Percentiles rank a stretch among this genome's conserved stretches.
phyloP scores from a whole-genome alignment of 2,329 filamentous ascomycete genomes.

The Ceratocystis lukuohia region DNA sequence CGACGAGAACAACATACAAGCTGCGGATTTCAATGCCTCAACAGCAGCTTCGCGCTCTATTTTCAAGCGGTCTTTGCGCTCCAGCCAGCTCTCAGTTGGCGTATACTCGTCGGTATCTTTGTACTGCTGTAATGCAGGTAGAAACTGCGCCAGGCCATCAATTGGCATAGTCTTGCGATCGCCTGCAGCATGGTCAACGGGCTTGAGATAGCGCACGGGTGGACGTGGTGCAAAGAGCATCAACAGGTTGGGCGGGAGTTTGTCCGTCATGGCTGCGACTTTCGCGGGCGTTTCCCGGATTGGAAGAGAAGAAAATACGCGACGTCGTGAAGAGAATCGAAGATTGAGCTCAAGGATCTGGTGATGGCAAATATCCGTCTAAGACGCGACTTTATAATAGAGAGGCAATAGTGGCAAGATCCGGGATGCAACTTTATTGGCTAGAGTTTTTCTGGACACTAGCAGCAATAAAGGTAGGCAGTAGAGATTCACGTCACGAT shows the following conservation, averaged over 20 bases:
- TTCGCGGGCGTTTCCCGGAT: neutral
- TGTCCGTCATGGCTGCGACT: conserved; percentile 66
- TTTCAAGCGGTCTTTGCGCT: conserved; percentile 72
- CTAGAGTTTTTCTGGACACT: neutral
- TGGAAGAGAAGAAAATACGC: neutral
- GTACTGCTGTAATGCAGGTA: conserved; percentile 62
- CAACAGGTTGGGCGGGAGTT: conserved; percentile 81
- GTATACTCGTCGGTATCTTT: conserved; percentile 63
- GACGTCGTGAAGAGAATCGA: neutral
- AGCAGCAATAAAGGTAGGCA: neutral
- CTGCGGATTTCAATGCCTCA: conserved; percentile 45
- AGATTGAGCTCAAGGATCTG: neutral
- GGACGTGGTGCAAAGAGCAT: conserved; percentile 92
- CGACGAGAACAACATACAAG: conserved; percentile 8
- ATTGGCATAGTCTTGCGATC: conserved; percentile 64
- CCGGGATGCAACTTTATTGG: neutral
- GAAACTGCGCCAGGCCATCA: conserved; percentile 58
- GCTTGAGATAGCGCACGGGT: conserved; percentile 76
- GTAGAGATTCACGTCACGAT: neutral
- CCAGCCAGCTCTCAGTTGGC: conserved; percentile 85
- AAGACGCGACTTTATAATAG: neutral
- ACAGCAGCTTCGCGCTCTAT: conserved; percentile 60
- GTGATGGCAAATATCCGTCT: neutral
- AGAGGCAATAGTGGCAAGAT: neutral
- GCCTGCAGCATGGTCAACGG: conserved; percentile 69